Evolutionary conservation across 306 rosid genomes (phyloP).

Genomic region (Senna tora): DNA sequence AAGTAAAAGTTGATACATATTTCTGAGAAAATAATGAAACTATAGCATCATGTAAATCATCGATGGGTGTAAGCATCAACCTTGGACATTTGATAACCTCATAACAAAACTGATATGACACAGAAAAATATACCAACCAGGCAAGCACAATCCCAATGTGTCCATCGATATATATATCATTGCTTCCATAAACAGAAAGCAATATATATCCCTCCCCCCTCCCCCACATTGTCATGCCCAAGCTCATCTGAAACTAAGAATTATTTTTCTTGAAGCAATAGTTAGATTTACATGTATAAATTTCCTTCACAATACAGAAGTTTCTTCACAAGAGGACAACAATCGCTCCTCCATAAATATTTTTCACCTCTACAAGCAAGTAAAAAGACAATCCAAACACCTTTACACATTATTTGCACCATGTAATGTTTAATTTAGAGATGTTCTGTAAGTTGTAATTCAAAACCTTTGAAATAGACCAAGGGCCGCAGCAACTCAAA

Average conservation of each 20-base stretch:
- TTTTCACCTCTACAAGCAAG: slow-evolving; percentile 48
- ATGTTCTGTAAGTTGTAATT: slow-evolving; percentile 48
- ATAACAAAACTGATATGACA: background rate
- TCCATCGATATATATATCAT: background rate
- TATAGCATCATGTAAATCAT: background rate
- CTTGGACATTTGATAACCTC: slow-evolving; percentile 21
- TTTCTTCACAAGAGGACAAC: slow-evolving; percentile 52
- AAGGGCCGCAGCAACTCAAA: slow-evolving; percentile 30
- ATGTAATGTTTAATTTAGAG: slow-evolving; percentile 53
- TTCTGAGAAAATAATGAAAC: background rate
- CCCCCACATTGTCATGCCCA: slow-evolving; percentile 25
- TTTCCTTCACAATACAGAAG: slow-evolving; percentile 40
- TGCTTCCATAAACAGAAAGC: slow-evolving; percentile 5
- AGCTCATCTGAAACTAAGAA: slow-evolving; percentile 35
- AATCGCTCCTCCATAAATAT: slow-evolving; percentile 52
- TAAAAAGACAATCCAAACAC: slow-evolving; percentile 51
- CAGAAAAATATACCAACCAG: no score
- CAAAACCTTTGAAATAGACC: slow-evolving; percentile 49
- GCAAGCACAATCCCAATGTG: background rate
- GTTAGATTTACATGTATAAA: slow-evolving; percentile 45
- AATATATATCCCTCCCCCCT: slow-evolving; percentile 16
- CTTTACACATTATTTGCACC: slow-evolving; percentile 66
- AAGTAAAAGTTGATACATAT: background rate
- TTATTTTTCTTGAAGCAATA: slow-evolving; percentile 36
- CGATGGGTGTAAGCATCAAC: slow-evolving; percentile 7